Evolutionary conservation across 208 protist species (phyloP).

Genomic region (Herpetomonas muscarum): DNA sequence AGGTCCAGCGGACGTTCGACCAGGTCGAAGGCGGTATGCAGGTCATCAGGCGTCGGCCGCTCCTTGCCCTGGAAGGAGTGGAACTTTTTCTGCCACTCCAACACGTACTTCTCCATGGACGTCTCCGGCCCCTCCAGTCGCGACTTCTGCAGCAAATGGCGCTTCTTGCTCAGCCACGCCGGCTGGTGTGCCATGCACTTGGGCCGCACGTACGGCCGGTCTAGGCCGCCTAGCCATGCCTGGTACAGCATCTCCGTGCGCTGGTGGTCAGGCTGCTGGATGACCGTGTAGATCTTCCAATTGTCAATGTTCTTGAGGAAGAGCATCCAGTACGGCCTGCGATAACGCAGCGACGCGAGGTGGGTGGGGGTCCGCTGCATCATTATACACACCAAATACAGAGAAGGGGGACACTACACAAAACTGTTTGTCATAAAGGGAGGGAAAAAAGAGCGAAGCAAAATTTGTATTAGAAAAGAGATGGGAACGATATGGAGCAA

Average conservation of each 20-base stretch:
- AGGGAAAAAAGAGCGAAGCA: background rate
- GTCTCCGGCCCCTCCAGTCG: constrained; percentile 83
- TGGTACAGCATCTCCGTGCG: constrained; percentile 92
- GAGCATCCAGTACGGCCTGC: constrained; percentile 77
- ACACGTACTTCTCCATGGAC: constrained; percentile 80
- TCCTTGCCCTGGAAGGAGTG: constrained; percentile 77
- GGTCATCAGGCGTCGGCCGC: constrained; percentile 76
- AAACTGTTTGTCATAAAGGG: background rate
- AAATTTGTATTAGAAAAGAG: too few relatives aligned
- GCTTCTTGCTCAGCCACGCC: constrained; percentile 87
- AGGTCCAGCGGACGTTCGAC: constrained; percentile 88
- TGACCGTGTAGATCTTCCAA: constrained; percentile 91
- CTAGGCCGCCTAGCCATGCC: constrained; percentile 88
- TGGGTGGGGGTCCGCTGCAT: constrained; percentile 32
- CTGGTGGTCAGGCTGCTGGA: constrained; percentile 88
- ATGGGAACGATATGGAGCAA: too few relatives aligned
- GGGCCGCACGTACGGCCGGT: constrained; percentile 82
- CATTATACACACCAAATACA: background rate
- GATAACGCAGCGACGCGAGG: constrained; percentile 51
- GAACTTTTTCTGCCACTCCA: constrained; percentile 85
- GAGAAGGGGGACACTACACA: background rate
- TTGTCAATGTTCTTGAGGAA: constrained; percentile 88
- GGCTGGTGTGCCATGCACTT: constrained; percentile 91
- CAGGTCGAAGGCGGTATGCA: constrained; percentile 88
- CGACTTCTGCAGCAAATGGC: constrained; percentile 76